Evolutionary conservation across 257 asterid genomes (phyloP).

Genomic region (Ophiorrhiza pumila): DNA sequence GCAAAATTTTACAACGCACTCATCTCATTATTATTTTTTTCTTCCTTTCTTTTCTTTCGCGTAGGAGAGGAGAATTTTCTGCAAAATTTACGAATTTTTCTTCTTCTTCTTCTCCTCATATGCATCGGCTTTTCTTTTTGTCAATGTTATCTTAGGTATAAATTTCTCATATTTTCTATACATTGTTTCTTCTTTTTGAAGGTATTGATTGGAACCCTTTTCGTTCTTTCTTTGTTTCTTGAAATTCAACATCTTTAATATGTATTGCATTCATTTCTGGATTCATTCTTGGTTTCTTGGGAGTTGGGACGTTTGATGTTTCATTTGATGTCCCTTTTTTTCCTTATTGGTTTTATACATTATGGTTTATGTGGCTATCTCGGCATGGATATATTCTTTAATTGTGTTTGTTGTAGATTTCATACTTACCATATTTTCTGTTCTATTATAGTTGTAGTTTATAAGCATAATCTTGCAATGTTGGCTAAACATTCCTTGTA

Average conservation of each 20-base stretch:
- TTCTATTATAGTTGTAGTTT: background rate
- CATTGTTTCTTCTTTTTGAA: background rate
- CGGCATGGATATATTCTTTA: too few species aligned
- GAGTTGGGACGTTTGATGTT: background rate
- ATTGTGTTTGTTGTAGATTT: background rate
- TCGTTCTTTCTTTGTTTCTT: background rate
- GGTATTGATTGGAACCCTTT: background rate
- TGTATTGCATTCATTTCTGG: background rate
- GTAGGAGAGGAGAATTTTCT: constrained; percentile 25
- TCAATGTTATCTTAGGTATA: constrained; percentile 8
- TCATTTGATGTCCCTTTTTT: background rate
- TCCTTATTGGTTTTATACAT: background rate
- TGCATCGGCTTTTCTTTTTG: background rate
- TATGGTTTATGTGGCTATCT: too few species aligned
- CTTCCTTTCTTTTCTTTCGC: background rate
- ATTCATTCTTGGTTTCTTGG: background rate
- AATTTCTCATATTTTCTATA: background rate
- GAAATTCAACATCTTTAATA: background rate
- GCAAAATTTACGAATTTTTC: background rate
- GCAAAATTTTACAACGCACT: too few species aligned
- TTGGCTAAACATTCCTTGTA: too few species aligned
- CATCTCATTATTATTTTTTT: background rate
- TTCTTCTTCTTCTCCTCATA: constrained; percentile 13
- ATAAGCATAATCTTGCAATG: background rate
- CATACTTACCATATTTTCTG: background rate